These are phyloP conservation scores for Zymoseptoria passerinii DNA, from an alignment of 2,329 filamentous ascomycete species.

Conservation along the genomic window DNA sequence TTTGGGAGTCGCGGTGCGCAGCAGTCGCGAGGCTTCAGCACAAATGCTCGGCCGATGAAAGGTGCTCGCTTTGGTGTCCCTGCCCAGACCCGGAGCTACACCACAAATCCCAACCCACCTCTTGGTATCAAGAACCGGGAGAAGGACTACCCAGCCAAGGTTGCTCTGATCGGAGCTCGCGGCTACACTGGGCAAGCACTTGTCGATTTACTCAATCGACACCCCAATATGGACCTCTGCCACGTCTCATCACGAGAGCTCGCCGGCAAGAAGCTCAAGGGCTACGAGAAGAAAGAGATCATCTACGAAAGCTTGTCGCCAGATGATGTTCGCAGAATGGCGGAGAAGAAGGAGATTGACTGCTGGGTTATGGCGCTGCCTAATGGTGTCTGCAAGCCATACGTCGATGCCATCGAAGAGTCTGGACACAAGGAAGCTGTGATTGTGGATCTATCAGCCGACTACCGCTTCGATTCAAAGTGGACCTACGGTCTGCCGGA, in stretches of 20 bases:
- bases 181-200: slow-evolving; percentile 92
- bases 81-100: slow-evolving; percentile 35
- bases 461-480: slow-evolving; percentile 77
- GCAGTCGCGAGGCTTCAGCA: slow-evolving; percentile 62
- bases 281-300: slow-evolving; percentile 85
- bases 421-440: slow-evolving; percentile 59
- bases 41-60: slow-evolving; percentile 35
- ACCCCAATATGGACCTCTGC: slow-evolving; percentile 81
- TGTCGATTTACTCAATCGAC: slow-evolving; percentile 75
- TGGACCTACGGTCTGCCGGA: slow-evolving; percentile 93
- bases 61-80: slow-evolving; percentile 7
- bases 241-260: slow-evolving; percentile 93
- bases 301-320: slow-evolving; percentile 83
- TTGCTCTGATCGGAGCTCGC: slow-evolving; percentile 82
- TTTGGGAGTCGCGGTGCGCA: slow-evolving; percentile 36
- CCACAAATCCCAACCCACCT: slow-evolving; percentile 82
- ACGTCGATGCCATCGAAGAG: slow-evolving; percentile 76
- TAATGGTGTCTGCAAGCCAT: slow-evolving; percentile 91
- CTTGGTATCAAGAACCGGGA: slow-evolving; percentile 81
- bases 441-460: slow-evolving; percentile 90
- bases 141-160: slow-evolving; percentile 66
- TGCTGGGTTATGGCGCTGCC: slow-evolving; percentile 97
- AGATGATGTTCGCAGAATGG: slow-evolving; percentile 79
- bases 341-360: slow-evolving; percentile 75
- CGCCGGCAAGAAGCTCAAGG: slow-evolving; percentile 74